These are phyloP conservation scores for Alternaria conjuncta DNA, from an alignment of 2,329 filamentous ascomycete genomes.

Conservation along the genomic window DNA sequence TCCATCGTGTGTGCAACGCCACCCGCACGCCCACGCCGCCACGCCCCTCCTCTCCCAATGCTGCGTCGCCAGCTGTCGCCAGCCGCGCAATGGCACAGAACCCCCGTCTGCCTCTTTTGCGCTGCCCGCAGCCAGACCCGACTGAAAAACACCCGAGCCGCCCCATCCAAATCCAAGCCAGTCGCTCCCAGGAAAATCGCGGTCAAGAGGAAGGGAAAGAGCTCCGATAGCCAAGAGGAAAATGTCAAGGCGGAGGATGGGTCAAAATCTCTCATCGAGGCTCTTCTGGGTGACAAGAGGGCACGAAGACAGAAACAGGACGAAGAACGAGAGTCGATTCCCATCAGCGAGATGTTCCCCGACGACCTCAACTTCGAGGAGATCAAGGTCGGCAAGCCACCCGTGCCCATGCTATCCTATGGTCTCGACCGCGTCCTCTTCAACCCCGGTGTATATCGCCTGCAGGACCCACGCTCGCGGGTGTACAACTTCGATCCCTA, in stretches of 20 bases:
- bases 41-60: slow-evolving; percentile 24
- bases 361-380: slow-evolving; percentile 46
- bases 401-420: slow-evolving; percentile 70
- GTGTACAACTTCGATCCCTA: slow-evolving; percentile 99
- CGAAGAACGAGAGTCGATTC: slow-evolving; percentile 19
- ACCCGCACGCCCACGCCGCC: not conserved
- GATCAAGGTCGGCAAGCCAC: slow-evolving; percentile 55
- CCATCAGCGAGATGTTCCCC: slow-evolving; percentile 32
- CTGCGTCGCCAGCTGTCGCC: slow-evolving; percentile 32
- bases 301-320: slow-evolving; percentile 6
- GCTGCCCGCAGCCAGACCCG: slow-evolving; percentile 16
- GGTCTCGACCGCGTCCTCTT: slow-evolving; percentile 90
- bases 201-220: not conserved
- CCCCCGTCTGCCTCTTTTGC: slow-evolving; percentile 30
- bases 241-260: not conserved
- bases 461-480: slow-evolving; percentile 84
- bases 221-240: not conserved
- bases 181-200: not conserved
- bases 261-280: slow-evolving; percentile 30
- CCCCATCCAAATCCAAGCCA: slow-evolving; percentile 20
- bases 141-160: slow-evolving; percentile 16
- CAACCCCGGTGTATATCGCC: slow-evolving; percentile 84
- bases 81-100: slow-evolving; percentile 23
- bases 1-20: slow-evolving; percentile 9
- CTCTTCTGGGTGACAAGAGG: slow-evolving; percentile 22